Evolutionary conservation across 345 rosid species (phyloP).

Genomic region (Populus euphratica): DNA sequence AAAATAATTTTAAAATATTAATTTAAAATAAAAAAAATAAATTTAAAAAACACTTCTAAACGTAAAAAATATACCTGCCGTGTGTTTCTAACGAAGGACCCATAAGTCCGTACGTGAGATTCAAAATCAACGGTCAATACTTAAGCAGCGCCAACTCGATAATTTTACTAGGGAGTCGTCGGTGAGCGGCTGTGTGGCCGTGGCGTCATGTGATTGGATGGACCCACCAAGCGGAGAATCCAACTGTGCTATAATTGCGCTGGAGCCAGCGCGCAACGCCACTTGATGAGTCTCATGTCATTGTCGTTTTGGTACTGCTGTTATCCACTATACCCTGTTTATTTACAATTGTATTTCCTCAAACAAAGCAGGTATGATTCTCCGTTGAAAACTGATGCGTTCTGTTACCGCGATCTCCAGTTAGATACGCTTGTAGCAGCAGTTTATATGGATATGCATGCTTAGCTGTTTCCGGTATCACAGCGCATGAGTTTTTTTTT

Average conservation of each 20-base stretch:
- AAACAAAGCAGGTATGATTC: not conserved
- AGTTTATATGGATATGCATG: too few species aligned
- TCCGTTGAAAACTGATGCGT: not conserved
- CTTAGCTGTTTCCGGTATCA: too few species aligned
- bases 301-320: not conserved
- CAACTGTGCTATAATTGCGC: not conserved
- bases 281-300: not conserved
- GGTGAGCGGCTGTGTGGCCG: not conserved
- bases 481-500: too few species aligned
- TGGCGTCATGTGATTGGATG: not conserved
- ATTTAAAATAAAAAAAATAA: too few species aligned
- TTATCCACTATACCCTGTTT: not conserved
- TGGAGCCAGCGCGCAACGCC: not conserved
- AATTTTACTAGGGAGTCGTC: not conserved
- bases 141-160: not conserved
- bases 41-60: too few species aligned
- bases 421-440: not conserved
- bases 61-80: too few species aligned
- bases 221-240: not conserved
- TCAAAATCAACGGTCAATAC: not conserved
- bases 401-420: not conserved
- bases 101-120: not conserved
- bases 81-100: not conserved
- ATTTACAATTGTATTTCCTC: too few species aligned
- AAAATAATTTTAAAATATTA: too few species aligned